Base-by-base conservation (phyloP, 2,329 filamentous ascomycete species). In the Sordariomycetes sp. region DNA sequence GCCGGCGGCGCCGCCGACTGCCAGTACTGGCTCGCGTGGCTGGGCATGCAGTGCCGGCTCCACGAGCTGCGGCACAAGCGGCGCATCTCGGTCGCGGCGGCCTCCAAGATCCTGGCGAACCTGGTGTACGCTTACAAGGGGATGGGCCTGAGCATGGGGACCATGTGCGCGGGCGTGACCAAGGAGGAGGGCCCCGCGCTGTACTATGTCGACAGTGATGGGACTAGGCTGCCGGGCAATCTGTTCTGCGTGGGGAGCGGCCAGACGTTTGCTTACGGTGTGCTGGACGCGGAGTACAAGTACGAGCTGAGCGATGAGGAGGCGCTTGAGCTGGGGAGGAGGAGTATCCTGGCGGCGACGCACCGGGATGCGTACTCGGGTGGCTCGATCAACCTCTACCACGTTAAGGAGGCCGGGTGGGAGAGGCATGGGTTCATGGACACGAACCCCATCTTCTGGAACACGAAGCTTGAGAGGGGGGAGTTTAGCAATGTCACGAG, bases 51-150 rank as follows among this genome's bases (percentile, higher is more conserved):
- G 80, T 99, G 94, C 78, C 90, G 94, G 60, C 88, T 99, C 63
- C 92, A 99, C 78, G 94, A 99, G 79, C 91, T 99, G 67, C 90
- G 94, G 64, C 92, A 99, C 81, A 99, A 99, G 81, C 90, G 90
- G 72, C 90, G 94, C 70, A 99, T 99, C 77, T 94, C 90, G 60
- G 94, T 99, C 62, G 92, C 94, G 52, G 94, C 94, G 53, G 94
- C 94, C 57, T 95, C 88, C 69, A 99, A 99, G 82, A 96, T 99
- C 71, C 88, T 99, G 65, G 90, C 94, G 69, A 99, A 99, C 78
- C 79, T 99, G 64, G 91, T 96, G 67, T 99, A 97, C 80, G 86
- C 85, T 65, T 99, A 99, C 84, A 99, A 99, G 78, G 91, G 91
- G 68, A 96, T 95, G 89, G 94, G 94, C 42, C 77, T 99, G 66